phyloP scores from a whole-genome alignment of 768 basidiomycete species.

The Lactifluus subvellereus region DNA sequence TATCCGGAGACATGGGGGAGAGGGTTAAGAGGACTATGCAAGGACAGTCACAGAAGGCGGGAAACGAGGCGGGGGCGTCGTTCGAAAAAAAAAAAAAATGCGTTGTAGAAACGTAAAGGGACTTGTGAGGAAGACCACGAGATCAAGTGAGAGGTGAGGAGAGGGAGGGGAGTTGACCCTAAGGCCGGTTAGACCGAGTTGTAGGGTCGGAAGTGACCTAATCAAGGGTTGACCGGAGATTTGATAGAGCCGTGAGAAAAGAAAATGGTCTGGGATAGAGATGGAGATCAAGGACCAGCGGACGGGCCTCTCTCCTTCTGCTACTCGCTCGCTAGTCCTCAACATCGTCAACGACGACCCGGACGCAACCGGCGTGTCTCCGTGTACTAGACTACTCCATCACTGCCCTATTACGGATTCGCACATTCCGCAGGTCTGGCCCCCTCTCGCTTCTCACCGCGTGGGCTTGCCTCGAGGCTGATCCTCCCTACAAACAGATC shows the following conservation, averaged over 20 bases:
- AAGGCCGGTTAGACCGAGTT: background rate
- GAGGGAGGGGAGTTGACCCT: too few species aligned
- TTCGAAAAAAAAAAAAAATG: background rate
- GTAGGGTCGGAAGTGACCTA: background rate
- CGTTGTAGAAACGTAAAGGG: too few species aligned
- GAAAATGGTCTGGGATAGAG: background rate
- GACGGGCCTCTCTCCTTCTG: background rate
- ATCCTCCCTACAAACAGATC: constrained; percentile 17
- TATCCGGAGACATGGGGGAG: background rate
- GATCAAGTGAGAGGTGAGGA: background rate
- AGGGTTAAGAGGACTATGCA: background rate
- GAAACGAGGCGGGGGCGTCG: background rate
- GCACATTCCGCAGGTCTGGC: constrained; percentile 15
- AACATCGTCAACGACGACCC: background rate
- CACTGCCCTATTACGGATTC: constrained; percentile 6
- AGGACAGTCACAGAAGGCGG: background rate
- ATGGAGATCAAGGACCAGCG: background rate
- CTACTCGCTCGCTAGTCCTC: background rate
- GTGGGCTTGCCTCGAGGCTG: constrained; percentile 26
- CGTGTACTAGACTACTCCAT: background rate
- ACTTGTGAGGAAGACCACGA: background rate
- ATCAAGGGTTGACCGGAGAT: constrained; percentile 1
- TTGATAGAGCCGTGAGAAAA: constrained; percentile 22
- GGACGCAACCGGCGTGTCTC: background rate
- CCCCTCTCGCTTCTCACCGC: constrained; percentile 22